Evolutionary conservation across 495 filamentous ascomycete genomes (phyloP), one percentile per base, ranked within the genome.

Genomic region (Polyplosphaeria fusca): DNA sequence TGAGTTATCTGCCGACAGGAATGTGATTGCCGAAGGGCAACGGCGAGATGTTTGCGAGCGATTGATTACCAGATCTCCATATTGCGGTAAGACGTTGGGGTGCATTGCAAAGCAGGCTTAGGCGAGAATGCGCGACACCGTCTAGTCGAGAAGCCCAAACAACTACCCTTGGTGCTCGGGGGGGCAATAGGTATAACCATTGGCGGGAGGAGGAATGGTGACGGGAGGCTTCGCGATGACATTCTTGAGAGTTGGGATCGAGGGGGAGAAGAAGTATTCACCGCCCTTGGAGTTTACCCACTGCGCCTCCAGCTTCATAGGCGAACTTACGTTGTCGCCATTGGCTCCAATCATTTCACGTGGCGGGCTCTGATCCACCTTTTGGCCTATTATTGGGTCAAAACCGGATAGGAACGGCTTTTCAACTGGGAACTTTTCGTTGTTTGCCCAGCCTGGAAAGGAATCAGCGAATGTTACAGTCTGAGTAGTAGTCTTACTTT

Each of bases 381-480:
- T 30, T 54, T 63, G 60, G 25, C 72, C 72, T 41, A 74, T 71
- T 50, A 71, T 69, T 13, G 71, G 72, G 46, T 74, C 72, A 25
- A 73, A 58, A n/a, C 72, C 72, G 2, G 68, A 22, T 4, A 20
- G 16, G 22, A 23, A 20, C 16, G 18, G 2, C 30, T 14, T 22
- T 14, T 22, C 19, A 2, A 42, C 45, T 0, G 60, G 56, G 44
- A 71, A 70, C 13, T 16, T 42, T 5, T 35, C 12, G 3, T 38
- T 53, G 25, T 71, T 65, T 26, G 68, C 42, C 42, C 42, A 45
- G 14, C 16, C 42, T 45, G 18, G 2, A 7, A 35, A 35, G 14
- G 42, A 4, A 45, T 22, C 13, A 40, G n/a, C n/a, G 4, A 14
- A 14, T 19, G 3, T 4, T 4, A 40, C 42, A 45, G 14, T n/a